These are phyloP conservation scores for Melampsora abietis-canadensis DNA, from an alignment of 1,284 basidiomycete genomes.

Conservation along the genomic window DNA sequence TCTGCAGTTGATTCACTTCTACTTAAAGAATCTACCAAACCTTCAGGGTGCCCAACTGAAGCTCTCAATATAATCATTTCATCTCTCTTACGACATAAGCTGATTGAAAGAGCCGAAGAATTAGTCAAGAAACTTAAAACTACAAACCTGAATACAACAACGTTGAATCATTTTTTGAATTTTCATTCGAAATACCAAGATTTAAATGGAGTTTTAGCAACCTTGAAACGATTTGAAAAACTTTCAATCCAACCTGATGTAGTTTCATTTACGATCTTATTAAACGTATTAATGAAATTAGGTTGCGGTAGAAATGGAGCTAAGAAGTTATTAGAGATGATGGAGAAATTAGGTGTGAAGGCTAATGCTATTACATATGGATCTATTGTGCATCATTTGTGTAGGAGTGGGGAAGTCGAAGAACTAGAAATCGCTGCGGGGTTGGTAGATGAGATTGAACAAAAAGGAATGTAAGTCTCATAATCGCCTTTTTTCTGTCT, in stretches of 20 bases:
- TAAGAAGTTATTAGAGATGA: constrained; percentile 18
- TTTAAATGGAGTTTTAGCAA: not conserved
- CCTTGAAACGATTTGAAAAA: constrained; percentile 31
- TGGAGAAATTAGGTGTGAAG: constrained; percentile 21
- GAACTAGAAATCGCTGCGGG: constrained; percentile 19
- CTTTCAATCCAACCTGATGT: constrained; percentile 29
- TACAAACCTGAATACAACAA: constrained; percentile 12
- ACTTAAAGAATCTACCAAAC: not conserved
- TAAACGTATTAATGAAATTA: constrained; percentile 31
- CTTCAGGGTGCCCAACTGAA: constrained; percentile 11
- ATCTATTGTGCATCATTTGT: constrained; percentile 39
- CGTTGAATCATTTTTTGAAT: constrained; percentile 36
- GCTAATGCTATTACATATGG: constrained; percentile 33
- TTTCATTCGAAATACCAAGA: constrained; percentile 12
- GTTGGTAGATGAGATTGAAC: constrained; percentile 32
- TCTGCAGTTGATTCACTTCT: constrained; percentile 15
- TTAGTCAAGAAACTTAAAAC: not conserved
- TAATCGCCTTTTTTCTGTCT: too few species aligned
- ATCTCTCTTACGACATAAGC: constrained; percentile 5
- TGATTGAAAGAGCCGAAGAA: constrained; percentile 30
- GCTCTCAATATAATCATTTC: constrained; percentile 29
- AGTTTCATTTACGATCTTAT: constrained; percentile 36
- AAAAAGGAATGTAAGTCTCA: constrained; percentile 25
- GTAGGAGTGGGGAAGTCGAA: constrained; percentile 13
- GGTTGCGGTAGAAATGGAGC: not conserved